Evolutionary conservation across 2,329 filamentous ascomycete genomes (phyloP), one percentile per base, ranked within the genome.

Genomic region (Ophiocordyceps australis): DNA sequence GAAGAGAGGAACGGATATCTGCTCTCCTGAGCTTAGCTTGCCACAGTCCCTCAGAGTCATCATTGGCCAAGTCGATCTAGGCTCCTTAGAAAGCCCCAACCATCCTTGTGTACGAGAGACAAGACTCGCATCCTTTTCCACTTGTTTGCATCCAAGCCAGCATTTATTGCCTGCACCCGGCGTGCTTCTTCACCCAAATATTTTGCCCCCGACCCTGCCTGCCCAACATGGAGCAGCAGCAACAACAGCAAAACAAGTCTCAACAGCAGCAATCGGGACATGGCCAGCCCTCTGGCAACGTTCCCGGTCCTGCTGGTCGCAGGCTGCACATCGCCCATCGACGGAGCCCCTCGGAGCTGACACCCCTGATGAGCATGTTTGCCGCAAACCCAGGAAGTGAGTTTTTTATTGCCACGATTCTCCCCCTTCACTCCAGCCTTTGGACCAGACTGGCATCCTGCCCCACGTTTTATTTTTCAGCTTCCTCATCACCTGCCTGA

Each of bases 311-410:
- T 44, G 58, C 75, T 49, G 83, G 83, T 47, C 83, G 86, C 49
- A 77, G 85, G 51, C 71, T 95, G 51, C 85, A 95, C 61, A 94
- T 95, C 57, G 86, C 86, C 46, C 86, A 95, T 62, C 78, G 86
- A 49, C 76, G 86, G 55, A 94, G 83, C 59, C 89, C 86, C 37
- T 95, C 89, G 40, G 89, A 95, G 65, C 65, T 95, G 54, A 95
- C 86, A 31, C 89, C 86, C 37, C 62, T 95, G 54, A 91, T 95
- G 80, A 92, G 83, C 82, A 81, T 72, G 81, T 82, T 68, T 53
- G 53, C 62, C 37, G n/a, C n/a, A n/a, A 69, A 65, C 36, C 63
- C 65, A 38, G 62, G 60, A 52, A 73, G 70, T 75, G 60, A 65
- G 69, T 65, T 28, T 31, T 17, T 20, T 14, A 18, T 32, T 26